Evolutionary conservation across 1,284 basidiomycete species (phyloP), one percentile per base, ranked within the genome.

Genomic region (Microbotryum lychnidis-dioicae): DNA sequence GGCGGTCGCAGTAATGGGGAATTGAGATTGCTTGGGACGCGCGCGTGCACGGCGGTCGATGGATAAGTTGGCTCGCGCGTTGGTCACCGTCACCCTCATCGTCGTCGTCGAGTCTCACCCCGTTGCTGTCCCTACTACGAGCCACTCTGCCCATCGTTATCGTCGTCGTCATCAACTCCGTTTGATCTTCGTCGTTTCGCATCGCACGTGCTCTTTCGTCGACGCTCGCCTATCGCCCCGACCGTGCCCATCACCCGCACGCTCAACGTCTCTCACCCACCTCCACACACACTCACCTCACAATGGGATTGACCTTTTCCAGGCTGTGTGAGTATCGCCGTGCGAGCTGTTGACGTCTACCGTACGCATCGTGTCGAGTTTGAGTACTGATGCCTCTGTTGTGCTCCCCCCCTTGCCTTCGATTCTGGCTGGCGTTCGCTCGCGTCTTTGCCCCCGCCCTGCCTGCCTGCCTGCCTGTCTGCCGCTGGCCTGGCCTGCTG

Each of bases 241-340:
- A 16, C 21, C 52, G 14, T 23, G 37, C 21, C 14, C 37, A 18
- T 27, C n/a, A 14, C 46, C 27, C 61, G 9, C 46, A 33, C n/a
- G 48, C 53, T 6, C 25, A 29, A 18, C 33, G 9, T 21, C 46
- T 4, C 52, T 4, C 31, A 5, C 31, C 27, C 8, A 14, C 51
- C 18, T 23, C 42, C 16, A 29, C 23, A 27, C 45, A 16, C 6
- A 9, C 14, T 21, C 7, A 9, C 23, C 0, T 18, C 33, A 64
- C 25, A 49, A 72, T 72, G 70, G 70, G 70, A 48, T 58, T 71
- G 44, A 66, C 66, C 14, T 56, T 72, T 56, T 66, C 62, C 16
- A 64, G 64, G 59, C 58, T 70, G 50, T 52, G 65, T 65, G 29
- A 33, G 64, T 58, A 5, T 3, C 4, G 1, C 44, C 27, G 3